A percentile compares a stretch with the other conserved stretches of the same genome.
These are phyloP conservation scores for Diaporthe eres DNA, from an alignment of 2,329 filamentous ascomycete genomes.

Conservation along the genomic window DNA sequence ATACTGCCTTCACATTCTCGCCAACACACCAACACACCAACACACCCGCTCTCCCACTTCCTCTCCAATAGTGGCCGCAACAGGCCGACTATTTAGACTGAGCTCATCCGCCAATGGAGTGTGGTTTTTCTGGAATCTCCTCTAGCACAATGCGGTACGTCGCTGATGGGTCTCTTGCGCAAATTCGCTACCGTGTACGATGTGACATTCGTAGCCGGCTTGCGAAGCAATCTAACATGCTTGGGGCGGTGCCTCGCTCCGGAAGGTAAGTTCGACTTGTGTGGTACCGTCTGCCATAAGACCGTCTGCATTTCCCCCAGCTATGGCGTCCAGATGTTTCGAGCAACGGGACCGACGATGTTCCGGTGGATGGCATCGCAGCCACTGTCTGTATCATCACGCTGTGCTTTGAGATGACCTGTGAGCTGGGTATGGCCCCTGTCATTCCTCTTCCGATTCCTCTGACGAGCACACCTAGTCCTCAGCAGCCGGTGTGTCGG, in stretches of 20 bases:
- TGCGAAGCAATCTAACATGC: neutral
- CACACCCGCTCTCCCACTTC: neutral
- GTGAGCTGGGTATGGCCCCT: neutral
- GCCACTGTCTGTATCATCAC: neutral
- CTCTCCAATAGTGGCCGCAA: neutral
- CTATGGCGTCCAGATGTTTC: neutral
- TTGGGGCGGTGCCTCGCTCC: too few species aligned
- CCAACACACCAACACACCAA: neutral
- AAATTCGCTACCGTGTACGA: neutral
- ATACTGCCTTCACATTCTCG: neutral
- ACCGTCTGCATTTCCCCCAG: neutral
- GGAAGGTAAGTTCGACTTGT: neutral
- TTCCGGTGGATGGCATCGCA: neutral
- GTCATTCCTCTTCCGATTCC: neutral
- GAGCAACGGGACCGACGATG: neutral
- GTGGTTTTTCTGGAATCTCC: too few species aligned
- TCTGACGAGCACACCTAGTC: neutral
- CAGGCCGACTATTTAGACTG: neutral
- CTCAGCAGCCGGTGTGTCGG: constrained; percentile 53
- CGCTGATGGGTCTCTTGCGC: neutral
- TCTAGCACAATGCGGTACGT: neutral
- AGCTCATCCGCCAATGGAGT: neutral
- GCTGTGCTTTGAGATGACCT: neutral
- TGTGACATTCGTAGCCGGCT: neutral
- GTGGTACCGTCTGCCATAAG: neutral